Evolutionary conservation across 108 stramenopile genomes (phyloP), one percentile per base, ranked within the genome.

Genomic region (Ochromonas danica): DNA sequence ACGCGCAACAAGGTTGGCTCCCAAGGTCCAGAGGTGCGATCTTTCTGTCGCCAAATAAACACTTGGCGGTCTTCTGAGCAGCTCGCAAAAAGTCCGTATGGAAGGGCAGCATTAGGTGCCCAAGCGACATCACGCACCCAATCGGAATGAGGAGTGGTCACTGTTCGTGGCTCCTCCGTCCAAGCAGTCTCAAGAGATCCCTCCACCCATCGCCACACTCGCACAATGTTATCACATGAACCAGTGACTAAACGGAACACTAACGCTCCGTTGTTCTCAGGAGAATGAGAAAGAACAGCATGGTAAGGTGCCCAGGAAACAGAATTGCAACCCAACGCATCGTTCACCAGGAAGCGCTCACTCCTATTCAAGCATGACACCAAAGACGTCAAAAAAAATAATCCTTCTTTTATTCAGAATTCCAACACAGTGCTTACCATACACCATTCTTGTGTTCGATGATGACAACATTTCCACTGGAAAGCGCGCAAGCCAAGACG

Each of bases 121-220:
- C 94, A 99, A 22, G 97, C 97, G 62, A 98, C 98, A 89, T 99
- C 98, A 31, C 97, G 87, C 38, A 97, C 97, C 96, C 97, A 97
- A 89, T 95, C 72, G 6, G 43, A 41, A 22, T 75, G 43, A 42
- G 51, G 45, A 6, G 45, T 51, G 6, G 22, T 22, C 6, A 41
- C 72, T 6, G 51, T 33, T 36, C 38, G 6, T 10, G 51, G 6
- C 40, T 28, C 63, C 35, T 67, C 63, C 25, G 27, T 28, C 63
- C 27, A 28, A 6, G 17, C 14, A 6, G 10, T 25, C 17, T 3
- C 3, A 25, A 10, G 10, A 38, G 6, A 3, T 10, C 10, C 0
- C 38, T 62, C 45, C 36, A 36, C 42, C 41, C 42, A 43, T 41
- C 61, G 81, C 95, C 94, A 98, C 77, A 99, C 89, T 33, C 94